Evolutionary conservation across 2,329 filamentous ascomycete species (phyloP).

Genomic region (Zelopaecilomyces penicillatus): DNA sequence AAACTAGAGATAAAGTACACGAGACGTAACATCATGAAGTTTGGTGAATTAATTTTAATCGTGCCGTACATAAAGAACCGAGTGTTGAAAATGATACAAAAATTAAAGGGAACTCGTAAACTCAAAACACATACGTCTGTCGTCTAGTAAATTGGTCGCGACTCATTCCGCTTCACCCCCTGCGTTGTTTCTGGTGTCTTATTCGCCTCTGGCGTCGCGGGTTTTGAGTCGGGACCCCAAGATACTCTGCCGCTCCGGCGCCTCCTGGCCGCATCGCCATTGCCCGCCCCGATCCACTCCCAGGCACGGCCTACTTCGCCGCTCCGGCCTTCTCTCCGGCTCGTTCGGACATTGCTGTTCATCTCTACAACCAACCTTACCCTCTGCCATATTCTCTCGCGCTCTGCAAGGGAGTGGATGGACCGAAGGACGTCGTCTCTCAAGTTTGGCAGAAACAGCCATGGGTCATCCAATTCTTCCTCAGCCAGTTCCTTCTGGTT

Average conservation of each 20-base stretch:
- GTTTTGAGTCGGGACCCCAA: constrained; percentile 31
- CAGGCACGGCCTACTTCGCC: constrained; percentile 59
- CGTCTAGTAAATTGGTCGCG: constrained; percentile 32
- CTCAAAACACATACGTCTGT: background rate
- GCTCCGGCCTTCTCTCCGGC: constrained; percentile 58
- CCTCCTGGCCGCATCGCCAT: constrained; percentile 35
- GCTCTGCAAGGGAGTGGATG: constrained; percentile 66
- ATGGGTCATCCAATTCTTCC: constrained; percentile 59
- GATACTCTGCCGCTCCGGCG: constrained; percentile 47
- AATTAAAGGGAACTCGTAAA: background rate
- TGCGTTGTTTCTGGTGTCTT: constrained; percentile 12
- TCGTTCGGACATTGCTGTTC: constrained; percentile 82
- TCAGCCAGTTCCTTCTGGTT: constrained; percentile 77
- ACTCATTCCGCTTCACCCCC: constrained; percentile 33
- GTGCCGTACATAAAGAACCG: background rate
- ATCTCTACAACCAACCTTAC: constrained; percentile 81
- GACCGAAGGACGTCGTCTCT: constrained; percentile 82
- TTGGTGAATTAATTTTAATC: background rate
- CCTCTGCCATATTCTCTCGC: constrained; percentile 75
- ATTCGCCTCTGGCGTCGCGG: constrained; percentile 18
- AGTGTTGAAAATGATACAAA: constrained; percentile 2
- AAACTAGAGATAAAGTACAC: no score
- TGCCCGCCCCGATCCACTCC: constrained; percentile 60
- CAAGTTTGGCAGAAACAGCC: constrained; percentile 80
- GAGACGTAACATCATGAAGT: background rate